phyloP scores from a whole-genome alignment of 192 early-diverging fungal species.

The Coemansia interrupta region DNA sequence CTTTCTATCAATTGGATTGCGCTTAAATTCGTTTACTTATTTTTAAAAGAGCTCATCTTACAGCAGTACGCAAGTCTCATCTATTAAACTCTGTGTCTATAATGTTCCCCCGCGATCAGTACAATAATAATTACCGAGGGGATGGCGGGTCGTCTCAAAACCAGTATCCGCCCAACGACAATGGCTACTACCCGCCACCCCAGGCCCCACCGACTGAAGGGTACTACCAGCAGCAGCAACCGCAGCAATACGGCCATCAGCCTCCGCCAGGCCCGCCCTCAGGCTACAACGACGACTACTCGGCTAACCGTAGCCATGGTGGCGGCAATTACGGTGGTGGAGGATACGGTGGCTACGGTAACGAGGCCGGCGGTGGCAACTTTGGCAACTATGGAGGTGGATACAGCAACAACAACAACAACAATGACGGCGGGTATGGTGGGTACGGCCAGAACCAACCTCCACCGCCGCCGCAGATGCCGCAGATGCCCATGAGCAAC shows the following conservation, averaged over 20 bases:
- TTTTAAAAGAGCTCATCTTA: neutral
- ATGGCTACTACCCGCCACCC: constrained; percentile 23
- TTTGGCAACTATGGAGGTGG: neutral
- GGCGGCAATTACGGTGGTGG: constrained; percentile 8
- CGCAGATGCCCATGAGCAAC: neutral
- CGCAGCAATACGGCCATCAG: neutral
- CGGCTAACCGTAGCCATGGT: neutral
- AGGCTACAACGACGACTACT: neutral
- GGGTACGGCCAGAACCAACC: constrained; percentile 1
- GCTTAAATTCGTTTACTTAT: neutral
- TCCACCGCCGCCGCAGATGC: constrained; percentile 1
- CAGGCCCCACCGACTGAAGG: constrained; percentile 18
- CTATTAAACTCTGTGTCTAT: neutral
- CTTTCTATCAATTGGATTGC: neutral
- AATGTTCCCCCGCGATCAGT: constrained; percentile 43
- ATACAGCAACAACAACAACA: neutral
- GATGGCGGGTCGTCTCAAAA: neutral
- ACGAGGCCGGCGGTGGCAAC: constrained; percentile 3
- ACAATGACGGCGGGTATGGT: constrained; percentile 17
- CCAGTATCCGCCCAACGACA: constrained; percentile 25
- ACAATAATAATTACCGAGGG: constrained; percentile 16
- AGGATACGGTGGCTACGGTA: constrained; percentile 11
- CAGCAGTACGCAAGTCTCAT: neutral
- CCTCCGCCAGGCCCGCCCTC: constrained; percentile 10
- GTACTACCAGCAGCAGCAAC: constrained; percentile 7